Base-by-base conservation (phyloP, 306 rosid species). In the Malus sylvestris region DNA sequence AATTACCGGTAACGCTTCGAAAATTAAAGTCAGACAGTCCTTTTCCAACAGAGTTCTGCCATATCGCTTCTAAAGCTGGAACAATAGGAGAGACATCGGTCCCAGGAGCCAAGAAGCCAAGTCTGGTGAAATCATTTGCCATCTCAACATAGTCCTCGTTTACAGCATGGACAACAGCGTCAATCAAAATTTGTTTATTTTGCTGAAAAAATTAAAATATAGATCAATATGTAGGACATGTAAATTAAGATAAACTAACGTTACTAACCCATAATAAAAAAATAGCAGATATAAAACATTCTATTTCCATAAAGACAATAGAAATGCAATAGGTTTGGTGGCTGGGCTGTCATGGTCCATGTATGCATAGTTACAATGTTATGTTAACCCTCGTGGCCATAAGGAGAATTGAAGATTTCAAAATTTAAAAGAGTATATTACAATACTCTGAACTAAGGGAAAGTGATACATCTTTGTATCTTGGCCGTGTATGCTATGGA, bases 101-200 rank as follows among this genome's bases (percentile, higher is more conserved):
- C 71, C 96, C 99, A 25, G 99, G 97, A 67, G 98, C 79, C 89
- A 95, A 80, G 87, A 95, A 95, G 71, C 99, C 99, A 73, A 95
- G 93, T 83, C 98, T 89, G 46, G 99, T 95, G 87, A 95, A 95
- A 81, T 95, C 99, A 82, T 92, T 87, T 69, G 99, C 99, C 99
- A 95, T 95, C 85, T 95, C 99, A 70, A 86, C 88, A 77, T 95
- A 95, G 85, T 95, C 99, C 86, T 95, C 99, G 67, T 95, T 95
- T 76, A 92, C 99, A 78, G 99, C 99, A 57, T 95, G 99, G 73
- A 95, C 99, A 49, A 95, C 99, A 69, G 99, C 99, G 88, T 95
- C 99, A 30, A 89, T 95, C 79, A 95, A 82, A 80, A 92, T 95
- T 84, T 95, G 98, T 75, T 92, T 95, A 79, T 92, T 92, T 91